Base-by-base conservation (phyloP, 495 filamentous ascomycete genomes). In the Hypoxylon fragiforme region DNA sequence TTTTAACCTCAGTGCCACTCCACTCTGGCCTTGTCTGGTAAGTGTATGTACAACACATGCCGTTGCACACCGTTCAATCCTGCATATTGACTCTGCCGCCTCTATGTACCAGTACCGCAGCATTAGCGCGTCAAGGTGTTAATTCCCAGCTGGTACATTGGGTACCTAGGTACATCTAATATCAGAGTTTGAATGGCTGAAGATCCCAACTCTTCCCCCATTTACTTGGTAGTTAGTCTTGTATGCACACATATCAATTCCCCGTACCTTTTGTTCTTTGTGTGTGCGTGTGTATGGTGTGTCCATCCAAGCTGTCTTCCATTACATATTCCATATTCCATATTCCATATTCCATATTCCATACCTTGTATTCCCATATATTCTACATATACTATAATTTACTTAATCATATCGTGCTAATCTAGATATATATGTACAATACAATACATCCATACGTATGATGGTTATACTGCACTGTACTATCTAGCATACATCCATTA, bases 141-240 rank as follows among this genome's bases (percentile, higher is more conserved):
- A 32, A 53, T 54, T 50, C 34, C 50, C 45, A 55, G 57, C 57
- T 60, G 50, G 57, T 50, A 35, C 7, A 3, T 3, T 35, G 31
- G 31, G n/a, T 37, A 37, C 34, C 13, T 37, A 9, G 34, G 34
- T 37, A 37, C 34, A 18, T 18, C 56, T 47, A 56, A 62, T 62
- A 62, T 62, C 58, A 62, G 58, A 62, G 51, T 56, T 62, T 62
- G 58, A 56, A 56, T 62, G 58, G 58, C 52, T 61, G 58, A 52
- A 62, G 58, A 62, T 62, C 58, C 58, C 47, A 62, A 62, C 51
- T 62, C 58, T 51, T 49, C 53, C 46, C 38, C 52, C 43, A 34
- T 46, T 31, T 39, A 38, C 22, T 36, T 34, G n/a, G n/a, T n/a
- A n/a, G 24, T 28, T 9, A 28, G 9, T 4, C 24, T 9, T 28